Base-by-base conservation (phyloP, 179 eudicot species). In the Nepenthes alata region DNA sequence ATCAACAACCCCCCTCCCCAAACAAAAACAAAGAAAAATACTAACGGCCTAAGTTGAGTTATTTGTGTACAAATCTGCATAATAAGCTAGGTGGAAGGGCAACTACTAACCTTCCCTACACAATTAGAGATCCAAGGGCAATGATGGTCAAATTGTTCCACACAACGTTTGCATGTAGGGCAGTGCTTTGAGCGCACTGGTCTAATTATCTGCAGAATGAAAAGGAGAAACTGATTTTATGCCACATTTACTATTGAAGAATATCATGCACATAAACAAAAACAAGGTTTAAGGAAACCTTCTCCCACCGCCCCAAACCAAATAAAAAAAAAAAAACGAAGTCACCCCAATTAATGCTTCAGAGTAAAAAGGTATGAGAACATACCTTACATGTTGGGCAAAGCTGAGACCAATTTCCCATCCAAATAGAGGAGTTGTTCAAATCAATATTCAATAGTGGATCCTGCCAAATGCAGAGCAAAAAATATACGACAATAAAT, bases 41-140 rank as follows among this genome's bases (percentile, higher is more conserved):
- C 0, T 48, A 48, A 11, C 2, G 52, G 52, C 12, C 10, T 8
- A 48, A 8, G 52, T 11, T 48, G 11, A 8, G 15, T 52, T 52
- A 2, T 52, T 25, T 3, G 14, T 41, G 63, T 14, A 25, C 37
- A 59, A 47, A 48, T 59, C 34, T 35, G 13, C 58, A 51, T 12
- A 8, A 61, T 13, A 60, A 11, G 6, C n/a, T 10, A 35, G 14
- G 39, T 34, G 41, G 35, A 38, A 16, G 38, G 13, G 6, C 36
- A 55, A 41, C 60, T 60, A 16, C 63, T 53, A 60, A 85, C 91
- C 91, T 85, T 85, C 59, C 91, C 91, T 61, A 85, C 91, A 76
- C 91, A 85, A 63, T 85, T 85, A 54, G 87, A 82, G 77, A 85
- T 82, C 91, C 91, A 85, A 56, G 91, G 91, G 74, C 91, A 85